A percentile compares a stretch with the other conserved stretches of the same genome.
Evolutionary conservation across 257 asterid species (phyloP).

Genomic region (Solanum gandarillasii): DNA sequence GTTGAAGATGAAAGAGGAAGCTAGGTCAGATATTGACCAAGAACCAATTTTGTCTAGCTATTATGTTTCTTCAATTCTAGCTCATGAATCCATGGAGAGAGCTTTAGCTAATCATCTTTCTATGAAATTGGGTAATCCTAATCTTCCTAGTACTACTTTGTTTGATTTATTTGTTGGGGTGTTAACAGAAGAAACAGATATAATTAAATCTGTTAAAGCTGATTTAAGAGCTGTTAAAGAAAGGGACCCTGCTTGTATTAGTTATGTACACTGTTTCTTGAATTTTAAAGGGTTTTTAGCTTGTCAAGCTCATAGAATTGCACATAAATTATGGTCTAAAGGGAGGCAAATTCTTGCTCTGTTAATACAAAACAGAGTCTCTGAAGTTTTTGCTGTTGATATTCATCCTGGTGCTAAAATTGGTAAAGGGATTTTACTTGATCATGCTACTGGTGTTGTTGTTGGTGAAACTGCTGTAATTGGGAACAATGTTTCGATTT

Average conservation of each 20-base stretch:
- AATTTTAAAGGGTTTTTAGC: slow-evolving; percentile 80
- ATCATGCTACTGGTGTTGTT: slow-evolving; percentile 87
- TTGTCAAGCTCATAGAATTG: slow-evolving; percentile 65
- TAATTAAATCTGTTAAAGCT: slow-evolving; percentile 33
- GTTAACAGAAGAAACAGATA: slow-evolving; percentile 38
- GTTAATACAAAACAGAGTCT: slow-evolving; percentile 60
- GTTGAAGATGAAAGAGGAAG: slow-evolving; percentile 60
- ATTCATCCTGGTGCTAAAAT: slow-evolving; percentile 86
- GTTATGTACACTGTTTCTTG: slow-evolving; percentile 71
- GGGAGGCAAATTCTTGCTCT: slow-evolving; percentile 54
- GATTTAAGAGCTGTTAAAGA: slow-evolving; percentile 69
- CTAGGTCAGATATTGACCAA: slow-evolving; percentile 43
- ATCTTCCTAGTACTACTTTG: slow-evolving; percentile 39
- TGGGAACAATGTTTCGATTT: slow-evolving; percentile 74
- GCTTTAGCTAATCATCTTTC: slow-evolving; percentile 63
- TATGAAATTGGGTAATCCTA: slow-evolving; percentile 42
- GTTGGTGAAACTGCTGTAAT: slow-evolving; percentile 84
- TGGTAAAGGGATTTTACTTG: slow-evolving; percentile 78
- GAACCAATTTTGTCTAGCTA: slow-evolving; percentile 66
- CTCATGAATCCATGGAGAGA: slow-evolving; percentile 47
- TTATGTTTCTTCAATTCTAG: slow-evolving; percentile 42
- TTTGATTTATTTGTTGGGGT: slow-evolving; percentile 43
- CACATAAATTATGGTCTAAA: slow-evolving; percentile 57
- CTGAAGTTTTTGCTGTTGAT: slow-evolving; percentile 80
- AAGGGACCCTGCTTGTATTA: slow-evolving; percentile 89